These are phyloP conservation scores for Erodium maritimum DNA, from an alignment of 345 rosid species.

Conservation along the genomic window DNA sequence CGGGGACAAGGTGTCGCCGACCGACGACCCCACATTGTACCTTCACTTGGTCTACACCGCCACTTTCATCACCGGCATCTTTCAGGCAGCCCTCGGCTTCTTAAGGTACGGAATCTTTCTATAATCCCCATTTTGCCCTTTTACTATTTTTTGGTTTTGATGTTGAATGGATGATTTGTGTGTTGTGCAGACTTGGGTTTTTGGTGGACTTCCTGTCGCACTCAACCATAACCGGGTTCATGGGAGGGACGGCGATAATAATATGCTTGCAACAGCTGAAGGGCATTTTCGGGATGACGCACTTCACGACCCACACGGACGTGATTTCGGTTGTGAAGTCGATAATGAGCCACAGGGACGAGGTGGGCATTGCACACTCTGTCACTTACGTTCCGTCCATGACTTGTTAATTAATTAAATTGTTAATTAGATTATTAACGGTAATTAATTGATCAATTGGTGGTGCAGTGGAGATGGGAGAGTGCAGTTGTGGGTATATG, in stretches of 20 bases:
- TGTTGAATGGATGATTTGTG: not conserved
- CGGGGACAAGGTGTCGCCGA: constrained; percentile 22
- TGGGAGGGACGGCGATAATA: constrained; percentile 75
- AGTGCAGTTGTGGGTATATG: constrained; percentile 48
- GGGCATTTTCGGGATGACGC: constrained; percentile 58
- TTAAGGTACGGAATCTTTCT: too few relatives aligned
- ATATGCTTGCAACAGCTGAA: constrained; percentile 75
- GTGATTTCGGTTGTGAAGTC: constrained; percentile 51
- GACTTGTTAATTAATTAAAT: too few relatives aligned
- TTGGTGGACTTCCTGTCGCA: constrained; percentile 85
- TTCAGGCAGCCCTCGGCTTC: constrained; percentile 49
- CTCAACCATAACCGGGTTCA: constrained; percentile 86
- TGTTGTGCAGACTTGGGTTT: constrained; percentile 48
- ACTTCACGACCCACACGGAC: constrained; percentile 65
- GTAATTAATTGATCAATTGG: not conserved
- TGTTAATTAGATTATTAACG: too few relatives aligned
- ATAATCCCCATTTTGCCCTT: too few relatives aligned
- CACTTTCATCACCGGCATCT: constrained; percentile 65
- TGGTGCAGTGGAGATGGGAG: constrained; percentile 71
- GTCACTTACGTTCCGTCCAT: not conserved
- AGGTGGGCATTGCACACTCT: constrained; percentile 28
- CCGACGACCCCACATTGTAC: constrained; percentile 42
- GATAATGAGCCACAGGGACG: constrained; percentile 29
- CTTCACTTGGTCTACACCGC: constrained; percentile 65
- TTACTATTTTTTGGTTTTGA: too few relatives aligned